These are phyloP conservation scores for Anisogramma anomala DNA, from an alignment of 2,329 filamentous ascomycete species.

Conservation along the genomic window DNA sequence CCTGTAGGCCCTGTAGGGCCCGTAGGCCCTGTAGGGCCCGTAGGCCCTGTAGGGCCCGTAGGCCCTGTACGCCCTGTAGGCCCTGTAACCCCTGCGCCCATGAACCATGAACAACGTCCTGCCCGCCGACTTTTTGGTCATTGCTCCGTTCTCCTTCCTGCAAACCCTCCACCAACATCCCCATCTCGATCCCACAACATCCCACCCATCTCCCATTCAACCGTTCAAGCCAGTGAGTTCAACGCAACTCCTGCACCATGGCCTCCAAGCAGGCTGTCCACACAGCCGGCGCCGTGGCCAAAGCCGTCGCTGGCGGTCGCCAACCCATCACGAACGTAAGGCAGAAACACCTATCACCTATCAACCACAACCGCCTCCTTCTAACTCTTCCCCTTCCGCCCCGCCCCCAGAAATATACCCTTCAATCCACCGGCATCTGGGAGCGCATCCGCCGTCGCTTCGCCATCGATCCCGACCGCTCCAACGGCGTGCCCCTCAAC, in stretches of 20 bases:
- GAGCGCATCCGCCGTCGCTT: slow-evolving; percentile 67
- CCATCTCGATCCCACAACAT: slow-evolving; percentile 1
- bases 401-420: slow-evolving; percentile 95
- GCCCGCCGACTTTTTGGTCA: too few relatives aligned
- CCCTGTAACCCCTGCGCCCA: too few relatives aligned
- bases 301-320: slow-evolving; percentile 41
- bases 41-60: too few relatives aligned
- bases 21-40: too few relatives aligned
- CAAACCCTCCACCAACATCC: too few relatives aligned
- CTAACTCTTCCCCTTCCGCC: too few relatives aligned
- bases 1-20: too few relatives aligned
- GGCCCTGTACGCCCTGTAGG: too few relatives aligned
- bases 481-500: slow-evolving; percentile 86
- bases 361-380: too few relatives aligned
- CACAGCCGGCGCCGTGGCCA: slow-evolving; percentile 32
- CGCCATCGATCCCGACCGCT: slow-evolving; percentile 76
- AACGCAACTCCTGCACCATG: slow-evolving; percentile 34
- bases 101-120: too few relatives aligned
- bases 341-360: slow-evolving; percentile 15
- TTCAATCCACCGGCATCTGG: slow-evolving; percentile 84
- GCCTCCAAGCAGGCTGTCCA: slow-evolving; percentile 35
- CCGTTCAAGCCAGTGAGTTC: too few relatives aligned
- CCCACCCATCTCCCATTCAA: slow-evolving; percentile 13
- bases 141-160: too few relatives aligned
- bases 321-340: slow-evolving; percentile 49